Evolutionary conservation across 345 rosid species (phyloP).

Genomic region (Pistacia vera): DNA sequence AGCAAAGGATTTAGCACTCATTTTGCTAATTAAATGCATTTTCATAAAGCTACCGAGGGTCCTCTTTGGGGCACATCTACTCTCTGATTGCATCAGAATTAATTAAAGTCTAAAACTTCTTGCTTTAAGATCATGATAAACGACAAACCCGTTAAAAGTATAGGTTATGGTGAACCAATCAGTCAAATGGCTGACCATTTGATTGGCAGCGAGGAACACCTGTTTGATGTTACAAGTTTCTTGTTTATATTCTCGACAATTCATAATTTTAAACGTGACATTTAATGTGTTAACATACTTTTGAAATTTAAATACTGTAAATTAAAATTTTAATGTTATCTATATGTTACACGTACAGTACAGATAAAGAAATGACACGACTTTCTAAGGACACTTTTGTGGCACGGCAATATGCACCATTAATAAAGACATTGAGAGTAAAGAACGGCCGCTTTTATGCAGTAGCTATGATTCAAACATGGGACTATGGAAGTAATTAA

Average conservation of each 20-base stretch:
- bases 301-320: too few species aligned
- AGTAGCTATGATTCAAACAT: conserved; percentile 30
- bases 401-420: background rate
- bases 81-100: background rate
- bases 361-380: too few species aligned
- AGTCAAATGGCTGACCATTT: background rate
- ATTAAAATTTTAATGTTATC: too few species aligned
- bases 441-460: conserved; percentile 18
- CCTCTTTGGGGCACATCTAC: background rate
- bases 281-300: too few species aligned
- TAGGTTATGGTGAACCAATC: too few species aligned
- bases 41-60: background rate
- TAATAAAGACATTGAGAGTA: background rate
- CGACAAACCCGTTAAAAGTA: background rate
- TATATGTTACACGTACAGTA: too few species aligned
- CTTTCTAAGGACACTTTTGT: background rate
- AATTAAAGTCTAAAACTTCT: background rate
- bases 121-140: too few species aligned
- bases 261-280: too few species aligned
- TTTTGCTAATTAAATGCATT: background rate
- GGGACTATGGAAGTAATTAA: background rate
- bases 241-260: too few species aligned
- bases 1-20: background rate
- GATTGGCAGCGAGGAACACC: background rate
- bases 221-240: too few species aligned